phyloP scores from a whole-genome alignment of 164 flowering plant genomes.

The Liquidambar formosana region DNA sequence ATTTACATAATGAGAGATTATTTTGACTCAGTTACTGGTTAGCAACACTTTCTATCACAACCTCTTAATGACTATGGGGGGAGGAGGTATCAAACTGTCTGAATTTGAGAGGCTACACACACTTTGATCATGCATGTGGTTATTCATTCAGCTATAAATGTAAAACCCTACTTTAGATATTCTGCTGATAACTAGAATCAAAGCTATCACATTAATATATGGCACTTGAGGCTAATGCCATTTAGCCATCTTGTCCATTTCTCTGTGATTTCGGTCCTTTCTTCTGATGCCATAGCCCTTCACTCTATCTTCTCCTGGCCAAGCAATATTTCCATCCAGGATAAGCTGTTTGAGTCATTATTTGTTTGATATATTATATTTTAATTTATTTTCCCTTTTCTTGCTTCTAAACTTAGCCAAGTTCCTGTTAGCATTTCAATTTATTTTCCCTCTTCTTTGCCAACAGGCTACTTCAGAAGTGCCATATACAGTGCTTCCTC shows the following conservation, averaged over 20 bases:
- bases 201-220: neutral
- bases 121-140: neutral
- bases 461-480: conserved; percentile 88
- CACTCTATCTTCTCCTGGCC: too few relatives aligned
- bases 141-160: neutral
- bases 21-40: too few relatives aligned
- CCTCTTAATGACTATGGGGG: too few relatives aligned
- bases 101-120: too few relatives aligned
- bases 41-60: too few relatives aligned
- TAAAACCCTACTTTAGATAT: neutral
- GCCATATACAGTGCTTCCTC: conserved; percentile 57
- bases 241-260: too few relatives aligned
- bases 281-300: too few relatives aligned
- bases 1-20: too few relatives aligned
- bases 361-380: neutral
- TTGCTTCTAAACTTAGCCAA: neutral
- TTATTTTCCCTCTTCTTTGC: conserved; percentile 9
- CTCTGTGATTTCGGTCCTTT: too few relatives aligned
- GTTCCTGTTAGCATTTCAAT: neutral
- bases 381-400: neutral
- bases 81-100: too few relatives aligned
- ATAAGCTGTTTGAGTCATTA: neutral
- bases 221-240: too few relatives aligned
- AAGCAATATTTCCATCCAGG: too few relatives aligned
- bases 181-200: neutral